Evolutionary conservation across 768 basidiomycete genomes (phyloP).

Genomic region (Collybia sp.): DNA sequence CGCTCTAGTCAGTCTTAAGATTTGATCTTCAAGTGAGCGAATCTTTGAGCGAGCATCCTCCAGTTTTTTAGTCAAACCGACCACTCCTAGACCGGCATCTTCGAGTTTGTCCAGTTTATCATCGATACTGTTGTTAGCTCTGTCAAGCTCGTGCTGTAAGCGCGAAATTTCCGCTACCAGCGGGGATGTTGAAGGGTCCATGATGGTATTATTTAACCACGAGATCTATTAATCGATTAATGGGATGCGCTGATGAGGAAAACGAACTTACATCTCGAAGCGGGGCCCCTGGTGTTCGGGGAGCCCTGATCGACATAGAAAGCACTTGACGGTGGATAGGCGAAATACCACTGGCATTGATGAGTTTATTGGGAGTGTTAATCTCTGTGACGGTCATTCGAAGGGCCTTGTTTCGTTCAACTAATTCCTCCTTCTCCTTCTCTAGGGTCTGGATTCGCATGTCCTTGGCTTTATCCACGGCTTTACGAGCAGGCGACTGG

Average conservation of each 20-base stretch:
- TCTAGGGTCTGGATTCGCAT: constrained; percentile 72
- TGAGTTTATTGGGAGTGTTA: constrained; percentile 52
- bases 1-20: constrained; percentile 55
- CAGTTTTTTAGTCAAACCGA: constrained; percentile 64
- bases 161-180: constrained; percentile 69
- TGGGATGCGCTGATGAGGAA: not conserved
- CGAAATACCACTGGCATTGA: constrained; percentile 60
- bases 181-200: constrained; percentile 55
- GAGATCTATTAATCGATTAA: constrained; percentile 48
- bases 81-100: constrained; percentile 71
- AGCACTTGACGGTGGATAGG: constrained; percentile 73
- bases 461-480: constrained; percentile 75
- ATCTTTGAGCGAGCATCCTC: constrained; percentile 66
- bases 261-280: constrained; percentile 62
- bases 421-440: constrained; percentile 69
- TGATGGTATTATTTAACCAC: constrained; percentile 61
- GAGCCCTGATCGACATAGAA: constrained; percentile 61
- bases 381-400: constrained; percentile 47
- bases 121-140: constrained; percentile 81
- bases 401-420: constrained; percentile 62
- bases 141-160: constrained; percentile 70
- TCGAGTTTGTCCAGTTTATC: constrained; percentile 85
- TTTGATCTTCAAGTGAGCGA: constrained; percentile 58
- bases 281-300: constrained; percentile 77
- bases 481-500: constrained; percentile 72